These are phyloP conservation scores for Cryptosporidium viatorum DNA, from an alignment of 169 alveolate species.

Conservation along the genomic window DNA sequence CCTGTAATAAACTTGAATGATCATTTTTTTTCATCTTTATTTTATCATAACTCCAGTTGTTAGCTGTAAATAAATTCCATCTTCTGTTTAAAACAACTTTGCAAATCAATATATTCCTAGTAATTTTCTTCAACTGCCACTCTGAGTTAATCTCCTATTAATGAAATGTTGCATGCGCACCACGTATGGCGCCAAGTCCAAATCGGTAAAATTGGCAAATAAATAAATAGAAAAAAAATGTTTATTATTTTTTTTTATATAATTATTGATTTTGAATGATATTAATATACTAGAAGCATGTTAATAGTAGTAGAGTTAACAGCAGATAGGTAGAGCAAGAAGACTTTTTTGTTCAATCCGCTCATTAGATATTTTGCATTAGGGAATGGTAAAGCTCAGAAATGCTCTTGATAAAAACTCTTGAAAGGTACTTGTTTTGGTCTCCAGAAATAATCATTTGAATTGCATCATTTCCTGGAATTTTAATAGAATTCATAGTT, in stretches of 20 bases:
- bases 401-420: slow-evolving; percentile 29
- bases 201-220: background rate
- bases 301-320: background rate
- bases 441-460: slow-evolving; percentile 39
- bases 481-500: background rate
- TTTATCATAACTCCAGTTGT: background rate
- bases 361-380: slow-evolving; percentile 3
- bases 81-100: too few relatives aligned
- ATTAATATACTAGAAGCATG: too few relatives aligned
- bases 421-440: slow-evolving; percentile 16
- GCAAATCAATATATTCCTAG: too few relatives aligned
- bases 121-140: too few relatives aligned
- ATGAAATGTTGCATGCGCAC: background rate
- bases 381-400: slow-evolving; percentile 41
- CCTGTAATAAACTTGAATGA: background rate
- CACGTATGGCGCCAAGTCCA: background rate
- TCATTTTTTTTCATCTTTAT: background rate
- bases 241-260: background rate
- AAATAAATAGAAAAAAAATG: background rate
- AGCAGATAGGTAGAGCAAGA: background rate
- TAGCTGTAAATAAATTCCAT: too few relatives aligned
- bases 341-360: background rate
- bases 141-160: background rate
- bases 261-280: too few relatives aligned
- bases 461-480: slow-evolving; percentile 32